These are phyloP conservation scores for Colletotrichum limetticola DNA, from an alignment of 2,329 filamentous ascomycete species.

Conservation along the genomic window DNA sequence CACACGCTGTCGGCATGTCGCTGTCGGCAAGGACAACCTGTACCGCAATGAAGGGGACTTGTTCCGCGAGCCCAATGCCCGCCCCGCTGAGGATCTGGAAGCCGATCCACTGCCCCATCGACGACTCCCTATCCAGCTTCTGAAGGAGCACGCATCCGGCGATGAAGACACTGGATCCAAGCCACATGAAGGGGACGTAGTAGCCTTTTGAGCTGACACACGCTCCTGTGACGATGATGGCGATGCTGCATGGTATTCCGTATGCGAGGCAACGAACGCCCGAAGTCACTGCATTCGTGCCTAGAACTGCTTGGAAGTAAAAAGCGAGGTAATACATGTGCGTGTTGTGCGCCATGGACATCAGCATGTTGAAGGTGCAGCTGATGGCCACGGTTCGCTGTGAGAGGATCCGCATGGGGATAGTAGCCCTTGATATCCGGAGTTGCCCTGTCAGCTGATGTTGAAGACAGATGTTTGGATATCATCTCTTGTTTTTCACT, in stretches of 20 bases:
- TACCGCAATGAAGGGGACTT: conserved; percentile 32
- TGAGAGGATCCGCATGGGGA: background rate
- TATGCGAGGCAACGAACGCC: background rate
- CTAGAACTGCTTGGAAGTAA: background rate
- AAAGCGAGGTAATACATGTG: background rate
- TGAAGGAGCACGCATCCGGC: background rate
- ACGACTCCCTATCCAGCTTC: background rate
- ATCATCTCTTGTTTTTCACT: background rate
- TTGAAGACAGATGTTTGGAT: background rate
- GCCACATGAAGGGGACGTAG: background rate
- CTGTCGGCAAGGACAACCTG: conserved; percentile 30
- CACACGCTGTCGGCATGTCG: background rate
- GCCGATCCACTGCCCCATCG: conserved; percentile 14
- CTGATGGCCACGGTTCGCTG: conserved; percentile 5
- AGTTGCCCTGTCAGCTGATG: background rate
- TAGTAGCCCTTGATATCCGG: background rate
- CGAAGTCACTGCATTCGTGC: background rate
- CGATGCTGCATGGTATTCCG: background rate
- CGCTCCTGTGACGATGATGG: background rate
- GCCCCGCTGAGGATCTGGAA: conserved; percentile 28
- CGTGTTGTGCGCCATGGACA: background rate
- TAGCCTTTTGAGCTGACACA: background rate
- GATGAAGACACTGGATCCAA: background rate
- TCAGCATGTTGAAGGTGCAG: background rate
- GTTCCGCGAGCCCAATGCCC: conserved; percentile 27